These are phyloP conservation scores for Trichoderma sp. DNA, from an alignment of 2,329 filamentous ascomycete genomes.

Conservation along the genomic window DNA sequence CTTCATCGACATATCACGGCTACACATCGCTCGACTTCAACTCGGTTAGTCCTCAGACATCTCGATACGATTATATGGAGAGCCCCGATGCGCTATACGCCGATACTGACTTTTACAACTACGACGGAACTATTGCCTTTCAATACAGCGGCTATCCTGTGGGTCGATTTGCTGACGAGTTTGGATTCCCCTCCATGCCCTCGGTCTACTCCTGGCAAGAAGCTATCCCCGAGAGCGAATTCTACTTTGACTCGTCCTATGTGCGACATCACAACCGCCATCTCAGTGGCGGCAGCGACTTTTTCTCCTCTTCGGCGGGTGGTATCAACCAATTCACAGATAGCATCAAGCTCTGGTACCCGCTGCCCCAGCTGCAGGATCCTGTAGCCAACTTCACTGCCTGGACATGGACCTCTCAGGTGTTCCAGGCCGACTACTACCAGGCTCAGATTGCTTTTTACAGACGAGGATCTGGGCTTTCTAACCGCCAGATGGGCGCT, in stretches of 20 bases:
- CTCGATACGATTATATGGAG: constrained; percentile 58
- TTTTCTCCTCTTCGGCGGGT: neutral
- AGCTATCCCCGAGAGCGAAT: constrained; percentile 51
- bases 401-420: constrained; percentile 63
- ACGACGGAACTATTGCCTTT: constrained; percentile 54
- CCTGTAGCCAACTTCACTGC: constrained; percentile 59
- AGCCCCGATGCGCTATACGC: constrained; percentile 56
- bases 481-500: constrained; percentile 59
- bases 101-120: constrained; percentile 64
- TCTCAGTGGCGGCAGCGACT: constrained; percentile 20
- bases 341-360: constrained; percentile 58
- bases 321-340: constrained; percentile 61
- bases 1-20: constrained; percentile 62
- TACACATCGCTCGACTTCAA: constrained; percentile 52
- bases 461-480: constrained; percentile 57
- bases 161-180: constrained; percentile 64
- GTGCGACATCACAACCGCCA: constrained; percentile 61
- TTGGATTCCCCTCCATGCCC: constrained; percentile 65
- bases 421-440: constrained; percentile 66
- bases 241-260: constrained; percentile 58
- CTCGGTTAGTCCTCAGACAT: constrained; percentile 54
- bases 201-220: constrained; percentile 59
- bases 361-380: constrained; percentile 54
- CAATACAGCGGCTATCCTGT: constrained; percentile 56
- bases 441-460: constrained; percentile 63